Conservation (phyloP, 208 protist species). For the Trypanosoma scelopori region DNA sequence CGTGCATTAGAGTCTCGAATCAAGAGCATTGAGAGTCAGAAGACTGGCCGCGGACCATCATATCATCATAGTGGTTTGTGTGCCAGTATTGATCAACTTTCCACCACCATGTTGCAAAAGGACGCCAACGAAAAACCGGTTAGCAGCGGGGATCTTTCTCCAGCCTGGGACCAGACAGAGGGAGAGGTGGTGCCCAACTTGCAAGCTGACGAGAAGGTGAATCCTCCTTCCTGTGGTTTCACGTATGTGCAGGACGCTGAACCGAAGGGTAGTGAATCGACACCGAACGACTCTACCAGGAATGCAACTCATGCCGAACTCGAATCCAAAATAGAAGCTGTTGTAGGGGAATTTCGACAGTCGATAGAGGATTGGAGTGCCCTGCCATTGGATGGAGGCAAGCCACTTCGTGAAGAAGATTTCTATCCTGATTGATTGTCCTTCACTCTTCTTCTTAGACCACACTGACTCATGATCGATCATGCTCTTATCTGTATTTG, state of each 20-base stretch:
- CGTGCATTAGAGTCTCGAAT: conserved; percentile 28
- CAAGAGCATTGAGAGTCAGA: conserved; percentile 15
- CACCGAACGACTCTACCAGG: neutral
- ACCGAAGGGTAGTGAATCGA: neutral
- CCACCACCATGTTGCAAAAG: neutral
- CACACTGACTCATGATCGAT: neutral
- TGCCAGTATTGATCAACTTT: neutral
- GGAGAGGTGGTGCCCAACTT: neutral
- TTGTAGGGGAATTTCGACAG: conserved; percentile 29
- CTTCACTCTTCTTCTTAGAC: neutral
- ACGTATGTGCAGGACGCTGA: neutral
- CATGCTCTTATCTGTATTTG: too few species aligned
- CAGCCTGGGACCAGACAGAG: neutral
- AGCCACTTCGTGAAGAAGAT: conserved; percentile 8
- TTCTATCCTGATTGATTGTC: conserved; percentile 14
- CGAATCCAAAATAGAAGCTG: conserved; percentile 21
- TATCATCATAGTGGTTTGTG: neutral
- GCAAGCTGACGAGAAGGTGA: neutral
- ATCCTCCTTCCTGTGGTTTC: neutral
- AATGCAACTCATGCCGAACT: conserved; percentile 9
- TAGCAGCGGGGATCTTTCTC: neutral
- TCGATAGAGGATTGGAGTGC: conserved; percentile 24
- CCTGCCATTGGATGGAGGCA: conserved; percentile 1
- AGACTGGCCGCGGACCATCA: conserved; percentile 7
- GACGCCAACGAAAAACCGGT: neutral